Evolutionary conservation across 805 yeast species (phyloP), one percentile per base, ranked within the genome.

Genomic region (Candida wancherniae): DNA sequence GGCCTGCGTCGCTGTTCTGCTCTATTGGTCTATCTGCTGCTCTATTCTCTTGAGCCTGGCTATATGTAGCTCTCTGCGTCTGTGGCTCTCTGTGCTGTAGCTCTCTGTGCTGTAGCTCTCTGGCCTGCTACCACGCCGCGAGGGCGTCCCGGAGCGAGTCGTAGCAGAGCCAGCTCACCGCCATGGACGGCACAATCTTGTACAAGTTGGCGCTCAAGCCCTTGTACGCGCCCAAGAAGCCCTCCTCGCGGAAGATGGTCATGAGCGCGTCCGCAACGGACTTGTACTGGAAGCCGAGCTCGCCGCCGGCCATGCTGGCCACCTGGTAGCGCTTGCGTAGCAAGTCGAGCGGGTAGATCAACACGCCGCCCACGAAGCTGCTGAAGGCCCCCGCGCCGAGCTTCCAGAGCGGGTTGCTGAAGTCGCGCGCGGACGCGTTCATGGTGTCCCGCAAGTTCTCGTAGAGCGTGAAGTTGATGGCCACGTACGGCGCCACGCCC

Each of bases 401-500:
- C 48, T 80, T 82, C 58, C 76, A 74, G 22, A 59, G 41, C 3
- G 80, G 76, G 34, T 61, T 46, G 45, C 67, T 46, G 62, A 58
- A 52, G 51, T 59, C 67, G n/a, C 22, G 22, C 28, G 34, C 39
- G 24, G 53, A 48, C 14, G 34, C 46, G 36, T 63, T 55, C 55
- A 71, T 59, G 31, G 63, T 50, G 37, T 80, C 92, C 40, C 87
- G 75, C 42, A 87, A 51, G 39, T 73, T 77, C 51, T 92, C 97
- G 63, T 88, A 90, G 26, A 86, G 77, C 2, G 95, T 81, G 53
- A 90, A 90, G 58, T 88, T 90, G 31, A 90, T 72, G 4, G 95
- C 95, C 19, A 86, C 96, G 51, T 88, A 92, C 1, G 97, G 97
- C 1, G 95, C 97, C 13, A 92, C 96, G 2, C 97, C 97, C 35